Conservation (phyloP, 1,139 yeast genomes). For the Pichia inconspicua region DNA sequence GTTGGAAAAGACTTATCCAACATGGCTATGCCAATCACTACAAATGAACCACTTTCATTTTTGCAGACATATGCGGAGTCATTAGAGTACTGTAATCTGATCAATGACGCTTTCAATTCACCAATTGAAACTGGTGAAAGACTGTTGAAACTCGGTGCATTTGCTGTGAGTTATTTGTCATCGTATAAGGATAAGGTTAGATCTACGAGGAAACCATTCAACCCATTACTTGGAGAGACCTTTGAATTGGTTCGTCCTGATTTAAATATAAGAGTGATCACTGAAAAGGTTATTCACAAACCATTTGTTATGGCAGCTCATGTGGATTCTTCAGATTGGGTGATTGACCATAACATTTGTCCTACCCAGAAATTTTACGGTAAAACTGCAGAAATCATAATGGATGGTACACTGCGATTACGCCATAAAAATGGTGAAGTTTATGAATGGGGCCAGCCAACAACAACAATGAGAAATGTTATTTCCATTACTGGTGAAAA, state of each 20-base stretch:
- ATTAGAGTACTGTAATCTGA: conserved; percentile 64
- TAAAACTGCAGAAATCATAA: conserved; percentile 75
- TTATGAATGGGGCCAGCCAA: conserved; percentile 76
- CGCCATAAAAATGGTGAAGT: conserved; percentile 57
- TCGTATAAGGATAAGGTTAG: conserved; percentile 68
- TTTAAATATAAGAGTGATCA: conserved; percentile 65
- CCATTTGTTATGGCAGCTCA: conserved; percentile 80
- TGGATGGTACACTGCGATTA: conserved; percentile 60
- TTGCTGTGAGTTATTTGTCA: conserved; percentile 71
- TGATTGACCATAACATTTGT: conserved; percentile 60
- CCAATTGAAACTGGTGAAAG: conserved; percentile 42
- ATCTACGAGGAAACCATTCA: conserved; percentile 80
- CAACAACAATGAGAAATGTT: conserved; percentile 72
- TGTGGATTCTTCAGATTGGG: conserved; percentile 71
- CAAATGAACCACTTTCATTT: conserved; percentile 84
- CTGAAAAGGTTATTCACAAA: conserved; percentile 94
- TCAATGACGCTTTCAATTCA: conserved; percentile 47
- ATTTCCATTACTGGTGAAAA: conserved; percentile 77
- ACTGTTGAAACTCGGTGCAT: conserved; percentile 65
- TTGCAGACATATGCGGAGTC: conserved; percentile 74
- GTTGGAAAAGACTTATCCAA: conserved; percentile 87
- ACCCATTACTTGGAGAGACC: conserved; percentile 91
- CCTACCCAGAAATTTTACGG: conserved; percentile 96
- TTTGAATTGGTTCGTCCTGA: conserved; percentile 88
- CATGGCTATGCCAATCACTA: conserved; percentile 88